Conservation (phyloP, 1,139 yeast genomes). For the Pichiaceae sp. region DNA sequence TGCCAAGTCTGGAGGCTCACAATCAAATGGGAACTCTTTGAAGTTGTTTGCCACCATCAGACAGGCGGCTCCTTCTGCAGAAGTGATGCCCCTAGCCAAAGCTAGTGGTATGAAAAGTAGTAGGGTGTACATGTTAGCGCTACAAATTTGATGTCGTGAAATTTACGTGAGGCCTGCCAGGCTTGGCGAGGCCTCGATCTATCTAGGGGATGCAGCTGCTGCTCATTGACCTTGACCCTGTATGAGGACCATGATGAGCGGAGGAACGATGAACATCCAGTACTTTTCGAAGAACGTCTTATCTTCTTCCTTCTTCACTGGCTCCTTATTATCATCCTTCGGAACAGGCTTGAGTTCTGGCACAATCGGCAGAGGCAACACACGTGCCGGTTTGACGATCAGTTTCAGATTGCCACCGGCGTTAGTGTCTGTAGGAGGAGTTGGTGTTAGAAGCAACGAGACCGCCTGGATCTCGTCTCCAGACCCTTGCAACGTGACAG, state of each 20-base stretch:
- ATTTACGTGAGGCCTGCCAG: too few species aligned
- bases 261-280: conserved; percentile 38
- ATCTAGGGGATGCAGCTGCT: too few species aligned
- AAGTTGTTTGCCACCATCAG: conserved; percentile 23
- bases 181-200: too few species aligned
- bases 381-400: background rate
- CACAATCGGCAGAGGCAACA: background rate
- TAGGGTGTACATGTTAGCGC: too few species aligned
- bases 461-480: background rate
- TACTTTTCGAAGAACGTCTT: conserved; percentile 45
- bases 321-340: background rate
- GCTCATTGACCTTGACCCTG: too few species aligned
- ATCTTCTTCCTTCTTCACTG: conserved; percentile 11
- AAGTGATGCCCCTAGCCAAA: conserved; percentile 19
- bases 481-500: background rate
- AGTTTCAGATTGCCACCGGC: background rate
- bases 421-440: background rate
- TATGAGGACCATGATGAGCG: background rate
- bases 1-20: conserved; percentile 21
- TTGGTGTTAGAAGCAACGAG: background rate
- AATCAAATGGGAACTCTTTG: conserved; percentile 25
- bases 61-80: conserved; percentile 26
- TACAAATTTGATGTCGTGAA: too few species aligned
- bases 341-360: background rate
- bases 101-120: too few species aligned